Conservation (phyloP, 2,329 filamentous ascomycete species). For the Aspergillus udagawae region DNA sequence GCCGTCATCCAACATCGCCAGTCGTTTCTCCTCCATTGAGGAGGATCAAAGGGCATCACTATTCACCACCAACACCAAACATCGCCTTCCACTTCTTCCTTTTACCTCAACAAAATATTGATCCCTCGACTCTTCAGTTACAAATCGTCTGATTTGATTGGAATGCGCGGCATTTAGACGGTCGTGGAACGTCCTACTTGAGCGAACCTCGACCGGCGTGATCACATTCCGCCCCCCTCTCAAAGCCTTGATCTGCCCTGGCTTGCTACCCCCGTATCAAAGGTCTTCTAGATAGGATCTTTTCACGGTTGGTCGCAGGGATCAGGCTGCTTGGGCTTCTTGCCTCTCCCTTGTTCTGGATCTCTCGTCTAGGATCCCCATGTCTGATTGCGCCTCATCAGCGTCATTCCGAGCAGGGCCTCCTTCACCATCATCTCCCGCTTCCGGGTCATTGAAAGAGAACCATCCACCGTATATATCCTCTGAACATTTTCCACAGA, state of each 20-base stretch:
- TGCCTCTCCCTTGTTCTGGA: slow-evolving; percentile 5
- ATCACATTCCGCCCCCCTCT: slow-evolving; percentile 16
- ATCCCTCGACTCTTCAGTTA: slow-evolving; percentile 9
- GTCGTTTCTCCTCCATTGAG: slow-evolving; percentile 18
- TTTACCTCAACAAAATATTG: slow-evolving; percentile 9
- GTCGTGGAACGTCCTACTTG: slow-evolving; percentile 31
- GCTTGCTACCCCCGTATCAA: slow-evolving; percentile 5
- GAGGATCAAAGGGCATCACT: slow-evolving; percentile 19
- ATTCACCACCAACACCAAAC: slow-evolving; percentile 15
- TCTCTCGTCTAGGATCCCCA: slow-evolving; percentile 21
- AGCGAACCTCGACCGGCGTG: slow-evolving; percentile 30
- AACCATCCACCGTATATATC: slow-evolving; percentile 23
- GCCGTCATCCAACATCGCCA: slow-evolving; percentile 28
- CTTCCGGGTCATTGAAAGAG: slow-evolving; percentile 37
- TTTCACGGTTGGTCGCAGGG: slow-evolving; percentile 5
- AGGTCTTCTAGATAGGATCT: slow-evolving; percentile 6
- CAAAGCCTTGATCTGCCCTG: slow-evolving; percentile 9
- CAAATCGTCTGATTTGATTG: slow-evolving; percentile 14
- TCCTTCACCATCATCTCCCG: slow-evolving; percentile 42
- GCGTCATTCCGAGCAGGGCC: slow-evolving; percentile 35
- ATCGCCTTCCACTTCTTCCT: slow-evolving; percentile 12
- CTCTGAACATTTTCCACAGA: slow-evolving; percentile 34
- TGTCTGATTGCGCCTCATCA: slow-evolving; percentile 36
- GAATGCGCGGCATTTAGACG: slow-evolving; percentile 33
- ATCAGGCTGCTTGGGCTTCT: slow-evolving; percentile 13